Base-by-base conservation (phyloP, 208 protist genomes). In the Acanthamoeba rhysodes region DNA sequence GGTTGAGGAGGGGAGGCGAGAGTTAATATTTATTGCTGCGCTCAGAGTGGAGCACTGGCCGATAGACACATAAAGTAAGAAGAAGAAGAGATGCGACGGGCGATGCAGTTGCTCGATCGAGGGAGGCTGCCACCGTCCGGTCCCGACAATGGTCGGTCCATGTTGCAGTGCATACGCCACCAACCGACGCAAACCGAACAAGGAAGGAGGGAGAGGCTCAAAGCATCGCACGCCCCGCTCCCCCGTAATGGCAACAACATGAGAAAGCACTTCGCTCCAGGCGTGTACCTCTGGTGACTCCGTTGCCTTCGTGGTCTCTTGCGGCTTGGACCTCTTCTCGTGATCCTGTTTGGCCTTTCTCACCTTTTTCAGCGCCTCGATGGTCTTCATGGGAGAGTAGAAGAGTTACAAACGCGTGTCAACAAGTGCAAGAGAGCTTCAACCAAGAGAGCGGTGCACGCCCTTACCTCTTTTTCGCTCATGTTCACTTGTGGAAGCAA, bases 21-120 rank as follows among this genome's bases (percentile, higher is more conserved):
- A 48, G 76, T 84, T 84, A 84, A 84, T 84, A 57, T 84, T 84
- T 84, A 84, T 84, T 84, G 45, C 76, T 45, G n/a, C 76, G 27
- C n/a, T 24, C n/a, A 24, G 16, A 84, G 24, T 22, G 76, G 41
- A n/a, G 68, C 20, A 20, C 57, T 64, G 57, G 57, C 57, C 22
- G 20, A 41, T 6, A 74, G 29, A 29, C 68, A 74, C 24, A 74
- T 6, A 45, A 74, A 74, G 10, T 29, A 74, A n/a, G n/a, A n/a
- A 74, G 68, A 74, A 64, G 57, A 7, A 7, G 22, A 10, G 57
- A 18, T 64, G 57, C 9, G 50, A 7, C 8, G 57, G 57, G 22
- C 57, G 57, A 64, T 64, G 57, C 57, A 64, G 57, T 18, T 64
- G 57, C 57, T 18, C 22, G 57, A 27, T 64, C 20, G 20, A 27